phyloP scores from a whole-genome alignment of 78 protist species.

The Anaeramoeba flamelloides region DNA sequence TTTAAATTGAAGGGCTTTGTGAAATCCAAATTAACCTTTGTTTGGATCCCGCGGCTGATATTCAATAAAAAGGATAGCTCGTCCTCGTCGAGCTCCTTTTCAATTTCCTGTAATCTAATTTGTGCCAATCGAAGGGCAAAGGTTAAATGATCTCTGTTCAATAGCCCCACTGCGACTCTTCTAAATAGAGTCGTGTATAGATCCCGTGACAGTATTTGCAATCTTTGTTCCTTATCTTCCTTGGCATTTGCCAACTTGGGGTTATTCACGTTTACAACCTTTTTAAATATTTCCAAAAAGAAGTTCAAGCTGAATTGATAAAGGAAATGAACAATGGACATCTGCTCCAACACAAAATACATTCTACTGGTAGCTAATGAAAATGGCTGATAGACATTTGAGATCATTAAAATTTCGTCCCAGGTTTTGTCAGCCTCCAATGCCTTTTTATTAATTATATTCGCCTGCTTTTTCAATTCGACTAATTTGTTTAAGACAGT shows the following conservation, averaged over 20 bases:
- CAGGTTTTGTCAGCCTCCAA: slow-evolving; percentile 48
- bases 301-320: slow-evolving; percentile 65
- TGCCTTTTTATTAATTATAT: slow-evolving; percentile 44
- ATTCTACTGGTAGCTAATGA: slow-evolving; percentile 41
- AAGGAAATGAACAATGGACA: slow-evolving; percentile 49
- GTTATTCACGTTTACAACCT: too few species aligned
- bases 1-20: too few species aligned
- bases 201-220: slow-evolving; percentile 22
- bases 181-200: slow-evolving; percentile 19
- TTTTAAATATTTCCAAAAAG: slow-evolving; percentile 68
- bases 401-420: slow-evolving; percentile 40
- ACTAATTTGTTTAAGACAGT: slow-evolving; percentile 60
- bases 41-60: too few species aligned
- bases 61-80: slow-evolving; percentile 36
- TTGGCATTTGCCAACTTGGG: too few species aligned
- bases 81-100: slow-evolving; percentile 17
- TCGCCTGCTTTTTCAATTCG: slow-evolving; percentile 38
- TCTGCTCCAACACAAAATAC: slow-evolving; percentile 61
- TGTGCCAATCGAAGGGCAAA: slow-evolving; percentile 62
- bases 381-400: slow-evolving; percentile 42
- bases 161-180: slow-evolving; percentile 36
- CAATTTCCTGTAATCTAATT: slow-evolving; percentile 9
- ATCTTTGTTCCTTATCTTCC: too few species aligned
- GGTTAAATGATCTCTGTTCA: slow-evolving; percentile 47
- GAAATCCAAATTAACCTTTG: too few species aligned